Percentiles rank a stretch among this genome's conserved stretches.
Conservation (phyloP, 2,329 filamentous ascomycete species). For the Claviceps sp. region DNA sequence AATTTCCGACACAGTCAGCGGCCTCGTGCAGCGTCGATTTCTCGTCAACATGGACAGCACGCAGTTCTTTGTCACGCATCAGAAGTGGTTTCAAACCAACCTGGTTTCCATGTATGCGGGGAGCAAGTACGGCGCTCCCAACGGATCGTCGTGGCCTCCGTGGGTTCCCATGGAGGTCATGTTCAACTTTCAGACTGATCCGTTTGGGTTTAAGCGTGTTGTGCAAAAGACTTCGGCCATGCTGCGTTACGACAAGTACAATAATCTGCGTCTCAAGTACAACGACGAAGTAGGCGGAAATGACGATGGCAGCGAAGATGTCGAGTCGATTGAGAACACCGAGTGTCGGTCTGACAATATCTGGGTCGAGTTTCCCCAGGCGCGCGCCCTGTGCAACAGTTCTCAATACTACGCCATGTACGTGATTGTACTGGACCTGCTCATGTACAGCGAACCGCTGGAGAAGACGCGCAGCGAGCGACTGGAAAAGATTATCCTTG, state of each 20-base stretch:
- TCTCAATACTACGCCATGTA: constrained; percentile 97
- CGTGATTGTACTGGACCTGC: constrained; percentile 88
- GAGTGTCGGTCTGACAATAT: constrained; percentile 89
- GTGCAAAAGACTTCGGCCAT: constrained; percentile 94
- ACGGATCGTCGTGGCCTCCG: constrained; percentile 83
- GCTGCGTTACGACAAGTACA: constrained; percentile 95
- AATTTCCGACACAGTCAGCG: constrained; percentile 83
- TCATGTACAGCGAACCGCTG: constrained; percentile 90
- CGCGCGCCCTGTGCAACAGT: constrained; percentile 92
- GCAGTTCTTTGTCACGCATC: constrained; percentile 94
- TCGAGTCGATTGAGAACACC: constrained; percentile 38
- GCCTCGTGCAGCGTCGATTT: constrained; percentile 88
- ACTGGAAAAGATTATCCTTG: constrained; percentile 96
- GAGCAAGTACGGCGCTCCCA: constrained; percentile 77
- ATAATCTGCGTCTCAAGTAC: constrained; percentile 90
- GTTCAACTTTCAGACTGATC: constrained; percentile 88
- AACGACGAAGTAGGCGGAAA: constrained; percentile 78
- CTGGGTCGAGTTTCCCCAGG: constrained; percentile 91
- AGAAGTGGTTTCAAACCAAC: constrained; percentile 75
- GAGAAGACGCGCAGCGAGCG: constrained; percentile 96
- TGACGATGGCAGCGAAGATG: constrained; percentile 28
- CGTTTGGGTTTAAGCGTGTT: constrained; percentile 94
- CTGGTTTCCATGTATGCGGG: constrained; percentile 88
- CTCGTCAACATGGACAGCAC: constrained; percentile 93
- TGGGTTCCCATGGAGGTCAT: constrained; percentile 98